These are phyloP conservation scores for Vanrija sp. DNA, from an alignment of 1,284 basidiomycete genomes.

Conservation along the genomic window DNA sequence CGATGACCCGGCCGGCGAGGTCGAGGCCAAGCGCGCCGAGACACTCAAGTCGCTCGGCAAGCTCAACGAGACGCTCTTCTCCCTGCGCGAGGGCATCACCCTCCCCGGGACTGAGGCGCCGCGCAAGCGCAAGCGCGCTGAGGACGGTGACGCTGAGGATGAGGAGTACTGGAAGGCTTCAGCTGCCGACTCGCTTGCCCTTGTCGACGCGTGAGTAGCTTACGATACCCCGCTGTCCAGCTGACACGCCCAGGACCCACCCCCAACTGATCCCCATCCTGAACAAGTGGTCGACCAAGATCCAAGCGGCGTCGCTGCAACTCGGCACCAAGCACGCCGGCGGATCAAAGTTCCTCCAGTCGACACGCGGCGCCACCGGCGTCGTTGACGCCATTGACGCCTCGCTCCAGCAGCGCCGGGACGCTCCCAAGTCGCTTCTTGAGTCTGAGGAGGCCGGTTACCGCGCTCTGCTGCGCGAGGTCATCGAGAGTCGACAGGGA, in stretches of 20 bases:
- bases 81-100: conserved; percentile 58
- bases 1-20: conserved; percentile 26
- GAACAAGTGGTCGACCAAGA: conserved; percentile 87
- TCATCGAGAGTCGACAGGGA: conserved; percentile 62
- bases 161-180: conserved; percentile 34
- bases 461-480: conserved; percentile 77
- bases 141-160: conserved; percentile 11
- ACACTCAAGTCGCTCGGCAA: conserved; percentile 33
- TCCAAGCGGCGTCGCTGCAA: conserved; percentile 72
- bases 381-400: conserved; percentile 42
- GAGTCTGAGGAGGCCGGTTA: conserved; percentile 85
- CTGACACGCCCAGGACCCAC: conserved; percentile 48
- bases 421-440: conserved; percentile 22
- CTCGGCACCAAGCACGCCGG: conserved; percentile 36
- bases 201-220: conserved; percentile 36
- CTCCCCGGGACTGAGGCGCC: conserved; percentile 27
- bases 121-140: conserved; percentile 4
- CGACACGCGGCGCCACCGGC: conserved; percentile 52
- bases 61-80: conserved; percentile 52
- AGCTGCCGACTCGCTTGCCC: conserved; percentile 31
- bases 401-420: conserved; percentile 31
- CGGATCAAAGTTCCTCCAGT: conserved; percentile 58
- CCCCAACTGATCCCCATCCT: conserved; percentile 68
- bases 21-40: conserved; percentile 23
- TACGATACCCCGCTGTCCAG: background rate